Base-by-base conservation (phyloP, 2,329 filamentous ascomycete genomes). In the Fusarium xyrophilum region DNA sequence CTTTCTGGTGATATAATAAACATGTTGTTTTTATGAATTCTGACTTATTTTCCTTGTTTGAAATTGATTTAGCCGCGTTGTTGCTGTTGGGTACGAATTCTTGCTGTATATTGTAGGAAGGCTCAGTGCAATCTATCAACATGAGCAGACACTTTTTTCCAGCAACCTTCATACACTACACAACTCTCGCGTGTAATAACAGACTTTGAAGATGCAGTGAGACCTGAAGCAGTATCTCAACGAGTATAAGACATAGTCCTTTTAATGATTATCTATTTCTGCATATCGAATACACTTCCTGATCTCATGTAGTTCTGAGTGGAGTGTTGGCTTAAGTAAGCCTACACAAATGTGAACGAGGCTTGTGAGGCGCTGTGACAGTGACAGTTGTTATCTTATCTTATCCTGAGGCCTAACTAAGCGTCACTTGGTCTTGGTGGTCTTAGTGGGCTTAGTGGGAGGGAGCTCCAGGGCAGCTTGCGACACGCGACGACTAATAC, bases 401-500 rank as follows among this genome's bases (percentile, higher is more conserved):
- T 55, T 43, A 27, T 39, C 44, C 21, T 36, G 48, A 13, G 33
- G 58, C 40, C 58, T 46, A 44, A 35, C 58, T 39, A 44, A 35
- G 35, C 52, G 60, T 56, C 40, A 56, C 57, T 62, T 33, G 42
- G 39, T 42, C 57, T 62, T 23, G 25, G 52, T 44, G 32, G 57
- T n/a, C n/a, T n/a, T n/a, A n/a, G n/a, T n/a, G n/a, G n/a, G n/a
- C n/a, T n/a, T 23, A 30, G 52, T 44, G 32, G 57, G 60, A 36
- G 44, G 38, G 43, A 64, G 59, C 33, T 56, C 30, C 60, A 44
- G 23, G 36, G 59, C 46, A 67, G 58, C 53, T 64, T 62, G 62
- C 67, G 63, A 73, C 65, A 69, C 67, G 63, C 56, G 62, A 70
- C 43, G 58, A 58, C 57, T 15, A 58, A 60, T 33, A 53, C 46